phyloP scores from a whole-genome alignment of 305 asterid species.

The Withania somnifera region DNA sequence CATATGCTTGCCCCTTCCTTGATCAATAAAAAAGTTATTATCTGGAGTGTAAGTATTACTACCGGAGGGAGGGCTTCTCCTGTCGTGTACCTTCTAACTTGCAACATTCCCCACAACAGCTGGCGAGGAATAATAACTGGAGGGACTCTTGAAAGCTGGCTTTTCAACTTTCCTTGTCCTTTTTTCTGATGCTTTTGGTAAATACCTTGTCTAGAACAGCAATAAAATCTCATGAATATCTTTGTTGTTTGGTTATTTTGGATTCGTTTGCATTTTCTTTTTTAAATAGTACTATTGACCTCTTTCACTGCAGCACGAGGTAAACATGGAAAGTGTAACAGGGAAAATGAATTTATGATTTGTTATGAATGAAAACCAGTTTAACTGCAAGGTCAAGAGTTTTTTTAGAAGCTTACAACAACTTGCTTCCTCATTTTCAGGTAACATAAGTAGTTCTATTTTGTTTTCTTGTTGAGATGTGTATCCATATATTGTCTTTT shows the following conservation, averaged over 20 bases:
- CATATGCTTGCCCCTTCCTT: neutral
- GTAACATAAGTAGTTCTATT: slow-evolving; percentile 20
- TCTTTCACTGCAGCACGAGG: neutral
- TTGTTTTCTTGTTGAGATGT: neutral
- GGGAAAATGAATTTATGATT: neutral
- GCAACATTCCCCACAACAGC: neutral
- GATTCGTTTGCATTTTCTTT: neutral
- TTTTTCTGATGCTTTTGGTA: neutral
- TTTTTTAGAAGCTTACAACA: slow-evolving; percentile 37
- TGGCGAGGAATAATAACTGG: neutral
- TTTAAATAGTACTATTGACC: neutral
- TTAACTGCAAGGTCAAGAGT: slow-evolving; percentile 46
- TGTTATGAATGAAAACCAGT: slow-evolving; percentile 28
- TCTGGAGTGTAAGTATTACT: neutral
- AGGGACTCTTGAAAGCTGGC: neutral
- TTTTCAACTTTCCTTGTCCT: neutral
- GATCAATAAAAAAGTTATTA: neutral
- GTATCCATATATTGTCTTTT: neutral
- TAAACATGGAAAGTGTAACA: neutral
- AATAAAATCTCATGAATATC: neutral
- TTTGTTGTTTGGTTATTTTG: neutral
- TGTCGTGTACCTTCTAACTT: neutral
- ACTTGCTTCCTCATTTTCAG: slow-evolving; percentile 73
- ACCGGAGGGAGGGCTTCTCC: neutral
- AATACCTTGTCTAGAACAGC: neutral